Conservation (phyloP, 2,329 filamentous ascomycete species). For the Ceratocystis colombiana region DNA sequence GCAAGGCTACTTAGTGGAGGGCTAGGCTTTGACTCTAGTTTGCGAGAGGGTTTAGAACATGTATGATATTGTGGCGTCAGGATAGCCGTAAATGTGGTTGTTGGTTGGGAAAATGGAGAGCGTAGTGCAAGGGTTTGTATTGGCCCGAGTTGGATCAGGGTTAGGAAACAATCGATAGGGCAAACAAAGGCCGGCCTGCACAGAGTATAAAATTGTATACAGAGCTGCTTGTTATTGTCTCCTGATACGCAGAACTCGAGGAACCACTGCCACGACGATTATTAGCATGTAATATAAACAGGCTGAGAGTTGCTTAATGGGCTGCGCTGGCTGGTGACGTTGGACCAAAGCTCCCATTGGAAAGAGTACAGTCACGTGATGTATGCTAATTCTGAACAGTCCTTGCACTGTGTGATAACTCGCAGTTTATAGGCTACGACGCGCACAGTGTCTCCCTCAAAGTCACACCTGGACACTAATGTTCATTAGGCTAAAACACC, state of each 20-base stretch:
- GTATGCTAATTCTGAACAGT: not conserved
- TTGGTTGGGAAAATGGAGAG: too few relatives aligned
- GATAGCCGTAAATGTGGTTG: too few relatives aligned
- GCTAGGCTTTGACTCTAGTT: not conserved
- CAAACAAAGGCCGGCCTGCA: not conserved
- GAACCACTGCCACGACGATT: not conserved
- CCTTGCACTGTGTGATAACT: not conserved
- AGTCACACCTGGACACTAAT: not conserved
- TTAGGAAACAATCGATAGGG: not conserved
- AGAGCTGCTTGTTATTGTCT: not conserved
- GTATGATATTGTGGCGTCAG: too few relatives aligned
- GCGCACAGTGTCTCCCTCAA: not conserved
- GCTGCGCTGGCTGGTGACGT: not conserved
- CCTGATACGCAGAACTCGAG: not conserved
- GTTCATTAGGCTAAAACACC: constrained; percentile 1
- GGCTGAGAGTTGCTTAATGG: not conserved
- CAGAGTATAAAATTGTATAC: not conserved
- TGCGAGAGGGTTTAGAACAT: not conserved
- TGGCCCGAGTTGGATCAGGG: not conserved
- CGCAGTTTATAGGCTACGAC: not conserved
- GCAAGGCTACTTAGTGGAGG: not conserved
- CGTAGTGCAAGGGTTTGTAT: not conserved
- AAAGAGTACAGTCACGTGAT: not conserved
- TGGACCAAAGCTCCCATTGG: constrained; percentile 3
- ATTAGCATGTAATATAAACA: not conserved